Percentiles rank a stretch among this genome's conserved stretches.
Evolutionary conservation across 805 yeast species (phyloP).

Genomic region (Wickerhamiella hasegawae): DNA sequence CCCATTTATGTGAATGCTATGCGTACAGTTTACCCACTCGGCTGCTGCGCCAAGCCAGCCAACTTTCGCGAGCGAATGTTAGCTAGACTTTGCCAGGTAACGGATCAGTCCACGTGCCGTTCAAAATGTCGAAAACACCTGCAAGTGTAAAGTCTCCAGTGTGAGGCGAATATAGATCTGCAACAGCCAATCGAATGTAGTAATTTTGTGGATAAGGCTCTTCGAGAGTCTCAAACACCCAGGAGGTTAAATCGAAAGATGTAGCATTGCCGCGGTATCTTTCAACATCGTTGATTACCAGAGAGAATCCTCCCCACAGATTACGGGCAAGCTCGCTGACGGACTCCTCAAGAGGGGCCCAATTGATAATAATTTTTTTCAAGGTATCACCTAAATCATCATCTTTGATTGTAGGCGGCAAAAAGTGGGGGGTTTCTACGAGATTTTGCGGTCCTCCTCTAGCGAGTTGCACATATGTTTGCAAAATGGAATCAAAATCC

Average conservation of each 20-base stretch:
- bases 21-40: too few relatives aligned
- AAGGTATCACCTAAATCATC: too few relatives aligned
- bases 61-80: not conserved
- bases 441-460: constrained; percentile 49
- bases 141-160: not conserved
- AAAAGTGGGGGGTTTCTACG: constrained; percentile 9
- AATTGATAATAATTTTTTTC: constrained; percentile 20
- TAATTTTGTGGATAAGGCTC: constrained; percentile 1
- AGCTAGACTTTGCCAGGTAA: not conserved
- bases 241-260: constrained; percentile 20
- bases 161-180: not conserved
- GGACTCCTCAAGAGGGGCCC: constrained; percentile 12
- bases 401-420: constrained; percentile 8
- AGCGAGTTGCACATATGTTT: constrained; percentile 47
- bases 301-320: constrained; percentile 35
- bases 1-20: too few relatives aligned
- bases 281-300: constrained; percentile 68
- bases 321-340: not conserved
- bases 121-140: not conserved
- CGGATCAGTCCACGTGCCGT: not conserved
- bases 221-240: constrained; percentile 5
- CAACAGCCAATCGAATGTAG: constrained; percentile 11
- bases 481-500: constrained; percentile 85
- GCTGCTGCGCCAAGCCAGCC: too few relatives aligned
- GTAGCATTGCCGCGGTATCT: constrained; percentile 41